phyloP scores from a whole-genome alignment of 225 moss, liverwort and hornwort species.

The Takakia lepidozioides region DNA sequence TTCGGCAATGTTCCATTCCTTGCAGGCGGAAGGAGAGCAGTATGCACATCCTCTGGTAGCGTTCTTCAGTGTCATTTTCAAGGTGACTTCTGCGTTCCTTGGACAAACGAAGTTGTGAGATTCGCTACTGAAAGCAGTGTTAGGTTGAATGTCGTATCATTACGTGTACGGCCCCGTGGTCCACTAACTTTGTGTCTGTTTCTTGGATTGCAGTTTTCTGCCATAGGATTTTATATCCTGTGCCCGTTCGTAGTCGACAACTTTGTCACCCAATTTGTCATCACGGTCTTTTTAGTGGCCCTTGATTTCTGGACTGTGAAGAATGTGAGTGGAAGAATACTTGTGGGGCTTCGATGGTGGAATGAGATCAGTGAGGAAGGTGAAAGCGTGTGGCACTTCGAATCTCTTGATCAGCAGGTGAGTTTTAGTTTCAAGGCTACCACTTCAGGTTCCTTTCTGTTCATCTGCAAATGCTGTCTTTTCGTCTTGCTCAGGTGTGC shows the following conservation, averaged over 20 bases:
- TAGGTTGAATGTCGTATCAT: no score
- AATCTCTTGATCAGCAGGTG: conserved; percentile 93
- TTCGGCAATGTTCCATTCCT: no score
- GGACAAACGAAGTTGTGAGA: background rate
- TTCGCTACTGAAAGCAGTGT: background rate
- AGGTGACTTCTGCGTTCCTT: conserved; percentile 27
- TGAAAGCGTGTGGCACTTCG: conserved; percentile 93
- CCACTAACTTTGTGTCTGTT: background rate
- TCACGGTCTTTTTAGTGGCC: conserved; percentile 85
- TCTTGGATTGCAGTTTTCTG: conserved; percentile 40
- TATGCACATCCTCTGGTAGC: conserved; percentile 80
- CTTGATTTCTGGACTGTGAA: conserved; percentile 98
- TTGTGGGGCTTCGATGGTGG: conserved; percentile 99
- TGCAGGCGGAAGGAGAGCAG: conserved; percentile 80
- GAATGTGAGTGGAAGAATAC: conserved; percentile 95
- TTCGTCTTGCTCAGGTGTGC: no score
- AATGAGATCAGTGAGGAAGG: conserved; percentile 89
- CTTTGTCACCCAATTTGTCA: conserved; percentile 95
- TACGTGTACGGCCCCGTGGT: no score
- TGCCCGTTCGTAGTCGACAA: conserved; percentile 61
- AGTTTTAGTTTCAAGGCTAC: no score
- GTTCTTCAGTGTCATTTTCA: conserved; percentile 71
- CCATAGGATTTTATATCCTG: conserved; percentile 76
- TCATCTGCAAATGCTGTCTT: no score
- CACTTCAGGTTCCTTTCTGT: no score